A percentile compares a stretch with the other conserved stretches of the same genome.
Conservation (phyloP, 2,329 filamentous ascomycete genomes). For the Tolypocladium guangdongense region DNA sequence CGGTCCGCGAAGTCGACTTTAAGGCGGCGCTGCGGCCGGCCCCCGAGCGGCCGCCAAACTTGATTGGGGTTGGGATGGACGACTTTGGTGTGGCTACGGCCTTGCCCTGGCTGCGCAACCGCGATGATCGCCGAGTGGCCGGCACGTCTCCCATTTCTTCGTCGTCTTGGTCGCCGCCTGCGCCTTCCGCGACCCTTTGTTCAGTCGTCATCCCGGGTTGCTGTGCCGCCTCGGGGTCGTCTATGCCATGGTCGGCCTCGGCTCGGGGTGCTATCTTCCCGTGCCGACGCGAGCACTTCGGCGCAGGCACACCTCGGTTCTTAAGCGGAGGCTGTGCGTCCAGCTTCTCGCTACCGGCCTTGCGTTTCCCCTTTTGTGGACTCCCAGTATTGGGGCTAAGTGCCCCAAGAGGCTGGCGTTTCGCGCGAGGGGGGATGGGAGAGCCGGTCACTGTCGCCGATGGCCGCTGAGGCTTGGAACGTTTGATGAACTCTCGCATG, state of each 20-base stretch:
- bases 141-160: constrained; percentile 8
- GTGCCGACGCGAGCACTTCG: constrained; percentile 14
- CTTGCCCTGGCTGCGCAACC: constrained; percentile 15
- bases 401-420: constrained; percentile 19
- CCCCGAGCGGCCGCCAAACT: constrained; percentile 14
- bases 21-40: constrained; percentile 12
- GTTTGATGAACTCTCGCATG: constrained; percentile 24
- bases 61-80: constrained; percentile 23
- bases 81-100: constrained; percentile 14
- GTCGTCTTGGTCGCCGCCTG: constrained; percentile 5
- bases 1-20: constrained; percentile 8
- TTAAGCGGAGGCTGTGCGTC: constrained; percentile 11
- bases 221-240: neutral
- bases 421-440: constrained; percentile 13
- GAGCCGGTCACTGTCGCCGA: constrained; percentile 20
- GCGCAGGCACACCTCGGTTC: constrained; percentile 9
- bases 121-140: constrained; percentile 19
- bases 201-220: neutral
- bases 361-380: constrained; percentile 21
- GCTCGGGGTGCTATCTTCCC: constrained; percentile 4
- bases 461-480: constrained; percentile 15
- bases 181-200: neutral
- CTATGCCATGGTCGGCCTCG: neutral
- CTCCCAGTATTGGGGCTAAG: constrained; percentile 25
- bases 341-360: constrained; percentile 12